Percentiles rank a stretch among this genome's conserved stretches.
These are phyloP conservation scores for Colletotrichum scovillei DNA, from an alignment of 2,329 filamentous ascomycete genomes.

Conservation along the genomic window DNA sequence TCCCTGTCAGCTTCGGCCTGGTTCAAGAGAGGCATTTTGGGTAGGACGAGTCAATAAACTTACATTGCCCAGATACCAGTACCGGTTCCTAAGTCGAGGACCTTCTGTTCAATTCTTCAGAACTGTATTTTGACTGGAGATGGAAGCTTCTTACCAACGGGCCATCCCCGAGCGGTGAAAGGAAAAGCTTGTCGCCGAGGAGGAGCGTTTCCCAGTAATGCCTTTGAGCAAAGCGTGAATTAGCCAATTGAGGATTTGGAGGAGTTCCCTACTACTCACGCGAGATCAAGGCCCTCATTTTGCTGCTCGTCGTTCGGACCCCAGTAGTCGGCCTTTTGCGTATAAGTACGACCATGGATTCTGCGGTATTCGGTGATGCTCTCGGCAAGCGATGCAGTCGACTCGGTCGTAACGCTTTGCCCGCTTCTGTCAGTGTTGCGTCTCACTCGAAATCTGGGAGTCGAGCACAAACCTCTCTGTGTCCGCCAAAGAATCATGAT, in stretches of 20 bases:
- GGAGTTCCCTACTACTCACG: neutral
- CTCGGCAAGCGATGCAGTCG: conserved; percentile 6
- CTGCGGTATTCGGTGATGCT: conserved; percentile 31
- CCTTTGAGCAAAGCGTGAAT: neutral
- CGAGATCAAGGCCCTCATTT: conserved; percentile 32
- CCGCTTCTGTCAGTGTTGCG: neutral
- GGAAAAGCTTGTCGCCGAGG: conserved; percentile 20
- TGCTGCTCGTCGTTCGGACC: conserved; percentile 29
- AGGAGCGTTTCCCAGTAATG: conserved; percentile 22
- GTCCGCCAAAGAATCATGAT: neutral
- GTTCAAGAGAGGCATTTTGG: neutral
- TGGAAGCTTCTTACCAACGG: neutral
- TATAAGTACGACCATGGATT: conserved; percentile 31
- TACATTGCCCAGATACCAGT: conserved; percentile 26
- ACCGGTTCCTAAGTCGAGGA: conserved; percentile 14
- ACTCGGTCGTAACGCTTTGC: neutral
- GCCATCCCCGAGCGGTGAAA: conserved; percentile 1
- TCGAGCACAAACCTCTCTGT: neutral
- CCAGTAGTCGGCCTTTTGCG: conserved; percentile 33
- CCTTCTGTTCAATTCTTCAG: neutral
- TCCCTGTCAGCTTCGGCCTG: neutral
- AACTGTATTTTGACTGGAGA: neutral
- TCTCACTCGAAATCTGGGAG: neutral
- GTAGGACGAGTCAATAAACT: neutral
- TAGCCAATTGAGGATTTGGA: neutral